A percentile compares a stretch with the other conserved stretches of the same genome.
Evolutionary conservation across 805 yeast species (phyloP).

Genomic region (Wickerhamomyces bisporus): DNA sequence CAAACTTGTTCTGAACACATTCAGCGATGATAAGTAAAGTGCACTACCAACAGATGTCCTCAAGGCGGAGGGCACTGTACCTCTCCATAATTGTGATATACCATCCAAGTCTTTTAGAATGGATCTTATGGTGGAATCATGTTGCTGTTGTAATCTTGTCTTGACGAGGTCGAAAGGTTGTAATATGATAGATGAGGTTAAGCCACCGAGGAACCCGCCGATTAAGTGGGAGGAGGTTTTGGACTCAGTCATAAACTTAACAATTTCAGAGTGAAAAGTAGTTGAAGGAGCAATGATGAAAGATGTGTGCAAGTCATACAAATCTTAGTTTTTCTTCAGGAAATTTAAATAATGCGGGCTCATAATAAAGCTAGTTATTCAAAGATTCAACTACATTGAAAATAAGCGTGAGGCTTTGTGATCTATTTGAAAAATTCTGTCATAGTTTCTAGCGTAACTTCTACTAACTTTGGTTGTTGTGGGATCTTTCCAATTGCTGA

Average conservation of each 20-base stretch:
- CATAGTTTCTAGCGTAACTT: slow-evolving; percentile 5
- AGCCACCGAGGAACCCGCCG: slow-evolving; percentile 84
- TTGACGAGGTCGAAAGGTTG: slow-evolving; percentile 90
- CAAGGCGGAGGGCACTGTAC: slow-evolving; percentile 85
- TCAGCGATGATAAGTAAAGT: slow-evolving; percentile 70
- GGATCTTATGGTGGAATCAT: slow-evolving; percentile 25
- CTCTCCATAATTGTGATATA: slow-evolving; percentile 71
- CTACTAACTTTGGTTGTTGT: slow-evolving; percentile 2
- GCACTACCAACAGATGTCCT: slow-evolving; percentile 92
- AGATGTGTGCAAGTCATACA: too few species aligned
- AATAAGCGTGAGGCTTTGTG: background rate
- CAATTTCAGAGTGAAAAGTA: background rate
- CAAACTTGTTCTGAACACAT: slow-evolving; percentile 49
- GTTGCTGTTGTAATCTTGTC: slow-evolving; percentile 73
- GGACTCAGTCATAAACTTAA: slow-evolving; percentile 3
- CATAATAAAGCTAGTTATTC: background rate
- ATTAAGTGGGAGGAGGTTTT: slow-evolving; percentile 46
- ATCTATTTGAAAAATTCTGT: background rate
- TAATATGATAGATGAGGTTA: slow-evolving; percentile 69
- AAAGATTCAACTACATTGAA: background rate
- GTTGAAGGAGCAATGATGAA: too few species aligned
- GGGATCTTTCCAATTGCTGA: slow-evolving; percentile 7
- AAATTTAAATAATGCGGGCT: too few species aligned
- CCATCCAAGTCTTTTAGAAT: slow-evolving; percentile 36
- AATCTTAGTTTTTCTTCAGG: too few species aligned